Conservation (phyloP, 1,139 yeast species). For the Nakaseomyces glabratus region DNA sequence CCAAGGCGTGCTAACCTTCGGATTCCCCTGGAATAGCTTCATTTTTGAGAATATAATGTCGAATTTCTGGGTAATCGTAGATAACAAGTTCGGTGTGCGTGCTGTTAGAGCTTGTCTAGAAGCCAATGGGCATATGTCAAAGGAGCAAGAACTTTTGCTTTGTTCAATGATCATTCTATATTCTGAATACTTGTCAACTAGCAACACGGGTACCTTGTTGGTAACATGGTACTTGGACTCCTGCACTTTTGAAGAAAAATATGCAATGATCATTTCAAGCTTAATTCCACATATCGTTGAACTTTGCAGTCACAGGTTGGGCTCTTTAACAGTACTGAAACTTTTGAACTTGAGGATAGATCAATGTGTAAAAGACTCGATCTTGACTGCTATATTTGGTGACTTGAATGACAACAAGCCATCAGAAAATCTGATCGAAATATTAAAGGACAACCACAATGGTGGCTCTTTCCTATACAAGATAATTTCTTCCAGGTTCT, state of each 20-base stretch:
- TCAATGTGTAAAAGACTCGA: conserved; percentile 40
- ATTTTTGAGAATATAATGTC: conserved; percentile 74
- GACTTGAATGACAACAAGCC: conserved; percentile 23
- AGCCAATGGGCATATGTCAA: conserved; percentile 45
- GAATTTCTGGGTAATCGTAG: conserved; percentile 70
- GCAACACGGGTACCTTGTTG: conserved; percentile 77
- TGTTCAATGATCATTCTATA: conserved; percentile 69
- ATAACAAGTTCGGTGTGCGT: conserved; percentile 85
- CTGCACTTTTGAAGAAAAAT: conserved; percentile 52
- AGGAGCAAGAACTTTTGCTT: conserved; percentile 59
- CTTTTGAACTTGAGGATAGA: conserved; percentile 56
- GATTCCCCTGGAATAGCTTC: conserved; percentile 77
- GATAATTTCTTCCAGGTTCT: conserved; percentile 54
- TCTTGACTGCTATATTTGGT: conserved; percentile 59
- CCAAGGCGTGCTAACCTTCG: conserved; percentile 84
- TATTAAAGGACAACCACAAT: conserved; percentile 51
- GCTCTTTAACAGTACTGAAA: conserved; percentile 74
- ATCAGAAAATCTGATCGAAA: conserved; percentile 36
- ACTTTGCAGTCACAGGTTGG: conserved; percentile 74
- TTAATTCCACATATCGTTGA: conserved; percentile 52
- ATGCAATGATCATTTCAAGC: conserved; percentile 44
- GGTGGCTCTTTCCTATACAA: conserved; percentile 78
- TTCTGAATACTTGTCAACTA: conserved; percentile 69
- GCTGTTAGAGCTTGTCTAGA: conserved; percentile 88
- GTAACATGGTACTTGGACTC: conserved; percentile 92